Percentiles rank a stretch among this genome's conserved stretches.
phyloP scores from a whole-genome alignment of 768 basidiomycete genomes.

The Rhizopogon sp. region DNA sequence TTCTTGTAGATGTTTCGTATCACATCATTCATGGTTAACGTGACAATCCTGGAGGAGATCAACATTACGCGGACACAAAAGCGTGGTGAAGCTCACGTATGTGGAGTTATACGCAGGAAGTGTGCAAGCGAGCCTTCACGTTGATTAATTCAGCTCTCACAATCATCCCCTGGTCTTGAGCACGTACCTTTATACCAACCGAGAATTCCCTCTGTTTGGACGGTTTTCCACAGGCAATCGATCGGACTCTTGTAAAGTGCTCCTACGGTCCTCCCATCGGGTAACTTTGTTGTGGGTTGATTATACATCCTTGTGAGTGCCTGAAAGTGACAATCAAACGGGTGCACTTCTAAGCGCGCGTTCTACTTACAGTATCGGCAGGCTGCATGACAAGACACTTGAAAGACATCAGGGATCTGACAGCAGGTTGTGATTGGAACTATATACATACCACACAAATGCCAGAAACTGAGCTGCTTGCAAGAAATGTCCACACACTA shows the following conservation, averaged over 20 bases:
- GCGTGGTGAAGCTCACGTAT: constrained; percentile 56
- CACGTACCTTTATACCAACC: constrained; percentile 92
- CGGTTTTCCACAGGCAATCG: constrained; percentile 96
- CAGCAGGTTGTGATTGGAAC: constrained; percentile 8
- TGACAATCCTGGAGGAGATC: constrained; percentile 62
- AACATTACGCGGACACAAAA: not conserved
- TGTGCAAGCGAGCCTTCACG: constrained; percentile 83
- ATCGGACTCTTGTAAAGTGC: constrained; percentile 86
- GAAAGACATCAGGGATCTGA: not conserved
- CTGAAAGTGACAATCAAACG: constrained; percentile 27
- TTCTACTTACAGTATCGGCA: constrained; percentile 71
- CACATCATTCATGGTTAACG: constrained; percentile 83
- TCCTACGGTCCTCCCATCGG: constrained; percentile 70
- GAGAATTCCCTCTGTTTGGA: constrained; percentile 79
- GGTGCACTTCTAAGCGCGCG: not conserved
- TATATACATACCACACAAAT: constrained; percentile 71
- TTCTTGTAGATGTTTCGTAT: constrained; percentile 67
- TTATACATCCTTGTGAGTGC: constrained; percentile 95
- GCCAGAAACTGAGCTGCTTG: constrained; percentile 86
- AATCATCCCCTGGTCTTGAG: not conserved
- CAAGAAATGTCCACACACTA: constrained; percentile 82
- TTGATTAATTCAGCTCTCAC: not conserved
- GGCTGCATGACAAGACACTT: constrained; percentile 94
- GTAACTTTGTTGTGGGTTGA: constrained; percentile 72
- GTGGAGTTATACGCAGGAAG: constrained; percentile 87